These are phyloP conservation scores for Coprinopsis cinerea DNA, from an alignment of 768 basidiomycete genomes.

Conservation along the genomic window DNA sequence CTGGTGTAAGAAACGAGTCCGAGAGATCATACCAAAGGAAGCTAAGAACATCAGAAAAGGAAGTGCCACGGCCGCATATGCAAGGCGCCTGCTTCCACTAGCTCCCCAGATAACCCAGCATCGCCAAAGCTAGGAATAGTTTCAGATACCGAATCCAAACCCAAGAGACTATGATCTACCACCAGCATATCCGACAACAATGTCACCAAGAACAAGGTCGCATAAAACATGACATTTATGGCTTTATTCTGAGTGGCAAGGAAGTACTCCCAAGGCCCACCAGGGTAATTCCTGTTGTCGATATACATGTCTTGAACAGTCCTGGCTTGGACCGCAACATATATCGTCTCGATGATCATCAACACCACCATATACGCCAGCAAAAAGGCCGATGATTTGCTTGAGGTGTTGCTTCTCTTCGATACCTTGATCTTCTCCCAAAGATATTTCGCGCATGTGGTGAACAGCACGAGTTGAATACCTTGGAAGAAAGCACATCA, in stretches of 20 bases:
- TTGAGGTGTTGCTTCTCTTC: no score
- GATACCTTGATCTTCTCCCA: constrained; percentile 28
- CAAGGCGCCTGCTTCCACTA: constrained; percentile 23
- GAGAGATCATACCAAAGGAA: constrained; percentile 32
- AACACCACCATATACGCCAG: constrained; percentile 34
- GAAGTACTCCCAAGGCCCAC: constrained; percentile 41
- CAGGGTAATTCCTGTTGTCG: constrained; percentile 35
- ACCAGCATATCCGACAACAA: constrained; percentile 38
- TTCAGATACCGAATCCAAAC: neutral
- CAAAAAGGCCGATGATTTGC: constrained; percentile 26
- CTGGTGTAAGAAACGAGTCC: neutral
- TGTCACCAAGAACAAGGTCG: constrained; percentile 36
- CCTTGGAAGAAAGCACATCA: constrained; percentile 21
- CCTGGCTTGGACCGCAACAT: constrained; percentile 31
- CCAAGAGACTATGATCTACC: constrained; percentile 19
- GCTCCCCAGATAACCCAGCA: constrained; percentile 43
- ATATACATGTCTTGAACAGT: constrained; percentile 37
- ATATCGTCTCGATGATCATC: constrained; percentile 32
- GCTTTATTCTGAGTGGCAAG: constrained; percentile 33
- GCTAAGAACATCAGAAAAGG: constrained; percentile 31
- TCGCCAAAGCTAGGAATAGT: constrained; percentile 32
- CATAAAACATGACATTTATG: constrained; percentile 39
- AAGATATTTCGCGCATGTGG: constrained; percentile 29
- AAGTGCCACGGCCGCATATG: constrained; percentile 28
- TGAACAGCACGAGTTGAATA: constrained; percentile 32